Conservation (phyloP, 1,284 basidiomycete species). For the Boletus semigastroideus region DNA sequence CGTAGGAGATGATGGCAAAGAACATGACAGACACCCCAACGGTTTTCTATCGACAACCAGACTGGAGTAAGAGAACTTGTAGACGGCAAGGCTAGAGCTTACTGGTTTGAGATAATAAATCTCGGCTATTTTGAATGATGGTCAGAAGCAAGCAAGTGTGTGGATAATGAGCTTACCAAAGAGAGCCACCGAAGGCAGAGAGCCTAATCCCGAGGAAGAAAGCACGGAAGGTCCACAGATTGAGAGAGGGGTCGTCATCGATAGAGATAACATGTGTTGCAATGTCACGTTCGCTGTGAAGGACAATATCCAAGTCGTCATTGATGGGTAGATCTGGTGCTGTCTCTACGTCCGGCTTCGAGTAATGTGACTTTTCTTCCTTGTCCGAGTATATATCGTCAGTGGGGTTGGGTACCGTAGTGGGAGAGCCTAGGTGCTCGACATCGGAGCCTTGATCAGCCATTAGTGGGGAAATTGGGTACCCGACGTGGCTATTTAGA, state of each 20-base stretch:
- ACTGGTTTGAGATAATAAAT: conserved; percentile 66
- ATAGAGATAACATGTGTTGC: conserved; percentile 52
- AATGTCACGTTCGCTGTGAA: conserved; percentile 47
- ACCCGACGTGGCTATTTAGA: too few species aligned
- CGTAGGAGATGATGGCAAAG: conserved; percentile 47
- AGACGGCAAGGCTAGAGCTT: background rate
- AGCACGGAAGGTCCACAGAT: conserved; percentile 57
- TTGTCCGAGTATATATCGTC: background rate
- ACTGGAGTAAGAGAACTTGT: background rate
- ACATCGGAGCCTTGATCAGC: too few species aligned
- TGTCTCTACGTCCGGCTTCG: conserved; percentile 26
- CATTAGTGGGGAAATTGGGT: too few species aligned
- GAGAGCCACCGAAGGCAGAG: conserved; percentile 58
- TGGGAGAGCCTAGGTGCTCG: background rate
- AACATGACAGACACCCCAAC: conserved; percentile 50
- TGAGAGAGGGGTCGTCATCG: conserved; percentile 55
- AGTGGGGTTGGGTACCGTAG: background rate
- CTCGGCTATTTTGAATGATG: conserved; percentile 34
- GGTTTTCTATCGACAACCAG: conserved; percentile 38
- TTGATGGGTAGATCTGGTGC: conserved; percentile 19
- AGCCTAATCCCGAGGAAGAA: conserved; percentile 62
- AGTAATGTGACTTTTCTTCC: background rate
- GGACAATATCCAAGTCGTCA: conserved; percentile 29
- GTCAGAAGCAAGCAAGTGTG: background rate
- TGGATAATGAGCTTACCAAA: conserved; percentile 29